phyloP scores from a whole-genome alignment of 129 eudicot species.

The Scalesia atractyloides region DNA sequence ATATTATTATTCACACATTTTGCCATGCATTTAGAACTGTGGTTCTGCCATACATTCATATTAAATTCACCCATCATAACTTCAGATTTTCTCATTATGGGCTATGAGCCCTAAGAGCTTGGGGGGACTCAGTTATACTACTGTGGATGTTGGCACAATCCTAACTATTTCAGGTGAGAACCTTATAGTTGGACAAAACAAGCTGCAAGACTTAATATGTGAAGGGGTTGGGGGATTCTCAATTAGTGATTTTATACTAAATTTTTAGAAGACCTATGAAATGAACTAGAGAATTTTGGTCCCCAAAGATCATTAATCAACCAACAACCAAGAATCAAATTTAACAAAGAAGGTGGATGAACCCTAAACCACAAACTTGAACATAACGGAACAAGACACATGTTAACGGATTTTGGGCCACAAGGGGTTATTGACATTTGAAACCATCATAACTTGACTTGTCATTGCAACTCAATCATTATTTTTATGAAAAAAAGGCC shows the following conservation, averaged over 20 bases:
- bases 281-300: no score
- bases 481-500: background rate
- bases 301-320: no score
- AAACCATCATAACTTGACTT: background rate
- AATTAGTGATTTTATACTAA: no score
- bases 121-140: constrained; percentile 73
- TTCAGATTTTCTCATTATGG: constrained; percentile 90
- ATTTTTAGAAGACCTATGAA: no score
- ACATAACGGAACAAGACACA: no score
- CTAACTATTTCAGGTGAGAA: constrained; percentile 64
- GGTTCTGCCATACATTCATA: background rate
- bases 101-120: constrained; percentile 75
- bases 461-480: background rate
- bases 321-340: no score
- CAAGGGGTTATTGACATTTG: background rate
- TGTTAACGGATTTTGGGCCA: no score
- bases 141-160: constrained; percentile 67
- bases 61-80: background rate
- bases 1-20: constrained; percentile 10
- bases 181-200: no score
- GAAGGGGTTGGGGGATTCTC: no score
- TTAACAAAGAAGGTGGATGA: no score
- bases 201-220: no score
- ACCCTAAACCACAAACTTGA: no score
- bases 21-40: constrained; percentile 1